Base-by-base conservation (phyloP, 1,284 basidiomycete genomes). In the Schizophyllum commune region DNA sequence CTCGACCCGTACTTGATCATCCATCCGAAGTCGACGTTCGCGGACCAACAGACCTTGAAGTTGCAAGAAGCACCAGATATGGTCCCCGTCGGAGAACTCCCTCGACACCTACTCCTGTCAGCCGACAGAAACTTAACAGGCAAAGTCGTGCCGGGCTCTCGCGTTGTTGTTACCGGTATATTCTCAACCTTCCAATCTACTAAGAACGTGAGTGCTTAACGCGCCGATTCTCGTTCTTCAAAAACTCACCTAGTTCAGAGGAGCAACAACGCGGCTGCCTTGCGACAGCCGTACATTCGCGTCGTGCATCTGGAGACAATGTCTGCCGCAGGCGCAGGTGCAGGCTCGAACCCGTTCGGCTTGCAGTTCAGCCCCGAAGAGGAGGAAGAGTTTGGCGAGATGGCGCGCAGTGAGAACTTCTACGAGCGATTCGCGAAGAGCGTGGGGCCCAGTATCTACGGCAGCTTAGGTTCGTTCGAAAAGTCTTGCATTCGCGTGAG, bases 21-120 rank as follows among this genome's bases (percentile, higher is more conserved):
- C 11, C 97, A 99, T 74, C 92, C 95, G 60, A 93, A 94, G 74
- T 99, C 94, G 59, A 79, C 83, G 4, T 99, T 99, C 72, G 90
- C 96, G 32, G 97, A 99, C 72, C 93, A 96, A 68, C 97, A 99
- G 75, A 92, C 88, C 6, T 83, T 99, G 68, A 99, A 99, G 74
- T 83, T 99, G 15, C 97, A 99, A 74, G 97, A 99, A 76, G 96
- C 96, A 6, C 97, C 97, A 0, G 97, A 99, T 73, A 98, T 98
- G 94, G 97, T 99, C 0, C 97, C 97, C 1, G 95, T 99, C 21
- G 97, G 97, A 79, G 97, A 99, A 71, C 80, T 99, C 56, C 97
- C 97, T 4, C 79, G 96, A 53, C 97, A 99, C 74, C 95, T 99
- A 82, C 83, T 98, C 60, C 80, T 99, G 27, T 96, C 92, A 47